Conservation (phyloP, 2,329 filamentous ascomycete genomes). For the Neofusicoccum parvum region DNA sequence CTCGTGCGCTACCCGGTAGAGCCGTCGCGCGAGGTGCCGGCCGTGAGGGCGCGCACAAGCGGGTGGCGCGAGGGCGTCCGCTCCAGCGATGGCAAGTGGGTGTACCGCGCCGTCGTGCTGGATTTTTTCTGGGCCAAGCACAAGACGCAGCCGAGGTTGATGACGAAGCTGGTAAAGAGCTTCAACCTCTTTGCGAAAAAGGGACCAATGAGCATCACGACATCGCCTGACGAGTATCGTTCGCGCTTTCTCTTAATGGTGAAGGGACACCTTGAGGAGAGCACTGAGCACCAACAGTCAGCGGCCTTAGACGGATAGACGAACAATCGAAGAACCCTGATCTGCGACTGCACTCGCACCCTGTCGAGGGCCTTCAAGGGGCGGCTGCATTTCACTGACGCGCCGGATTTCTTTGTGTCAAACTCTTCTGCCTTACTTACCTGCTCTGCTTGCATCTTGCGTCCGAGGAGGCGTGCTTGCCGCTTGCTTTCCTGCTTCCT, state of each 20-base stretch:
- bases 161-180: conserved; percentile 66
- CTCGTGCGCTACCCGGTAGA: conserved; percentile 59
- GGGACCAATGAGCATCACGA: conserved; percentile 76
- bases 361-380: neutral
- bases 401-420: neutral
- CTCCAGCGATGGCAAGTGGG: conserved; percentile 65
- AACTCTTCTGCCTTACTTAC: neutral
- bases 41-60: conserved; percentile 24
- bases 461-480: neutral
- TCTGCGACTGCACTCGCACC: neutral
- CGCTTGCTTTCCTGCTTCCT: conserved; percentile 2
- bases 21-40: conserved; percentile 34
- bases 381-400: neutral
- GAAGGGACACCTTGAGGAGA: conserved; percentile 37
- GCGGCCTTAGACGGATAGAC: no score
- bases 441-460: neutral
- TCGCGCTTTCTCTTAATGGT: conserved; percentile 58
- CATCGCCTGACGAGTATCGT: conserved; percentile 68
- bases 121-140: conserved; percentile 83
- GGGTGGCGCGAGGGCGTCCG: conserved; percentile 64
- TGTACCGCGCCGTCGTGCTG: conserved; percentile 68
- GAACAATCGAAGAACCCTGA: no score
- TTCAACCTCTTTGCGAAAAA: conserved; percentile 66
- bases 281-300: neutral
- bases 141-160: conserved; percentile 64